Percentiles rank a stretch among this genome's conserved stretches.
Evolutionary conservation across 2,329 filamentous ascomycete species (phyloP).

Genomic region (Cladosporium sp.): DNA sequence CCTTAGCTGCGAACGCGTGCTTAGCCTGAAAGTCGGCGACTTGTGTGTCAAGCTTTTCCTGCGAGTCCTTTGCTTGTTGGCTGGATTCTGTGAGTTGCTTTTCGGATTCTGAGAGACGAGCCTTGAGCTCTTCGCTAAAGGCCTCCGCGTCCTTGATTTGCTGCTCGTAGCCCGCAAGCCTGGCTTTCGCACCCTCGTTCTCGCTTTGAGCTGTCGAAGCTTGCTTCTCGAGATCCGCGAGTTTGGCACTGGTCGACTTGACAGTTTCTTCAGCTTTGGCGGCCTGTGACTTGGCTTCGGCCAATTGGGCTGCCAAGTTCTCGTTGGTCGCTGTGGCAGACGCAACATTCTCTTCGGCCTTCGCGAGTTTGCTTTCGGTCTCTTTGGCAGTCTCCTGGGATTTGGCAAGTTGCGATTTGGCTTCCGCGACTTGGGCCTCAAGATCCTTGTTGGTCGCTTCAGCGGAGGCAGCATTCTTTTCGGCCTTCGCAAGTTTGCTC

Average conservation of each 20-base stretch:
- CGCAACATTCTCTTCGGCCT: background rate
- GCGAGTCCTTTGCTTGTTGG: background rate
- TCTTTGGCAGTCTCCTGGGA: background rate
- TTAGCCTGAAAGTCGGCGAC: conserved; percentile 9
- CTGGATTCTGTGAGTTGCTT: background rate
- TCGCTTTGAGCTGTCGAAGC: background rate
- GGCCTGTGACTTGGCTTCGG: background rate
- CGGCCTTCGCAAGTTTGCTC: background rate
- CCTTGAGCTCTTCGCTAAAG: background rate
- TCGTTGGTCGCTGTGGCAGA: background rate
- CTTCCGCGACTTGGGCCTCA: background rate
- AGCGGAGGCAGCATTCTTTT: background rate
- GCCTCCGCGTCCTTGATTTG: background rate
- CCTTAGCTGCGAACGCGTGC: background rate
- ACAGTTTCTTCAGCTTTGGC: background rate
- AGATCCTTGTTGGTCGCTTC: background rate
- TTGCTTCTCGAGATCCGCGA: background rate
- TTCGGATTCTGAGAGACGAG: background rate
- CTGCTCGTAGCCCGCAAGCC: background rate
- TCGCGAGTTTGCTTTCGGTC: background rate
- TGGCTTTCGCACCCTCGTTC: background rate
- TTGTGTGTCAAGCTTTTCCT: background rate
- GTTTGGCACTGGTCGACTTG: background rate
- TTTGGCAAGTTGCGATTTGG: background rate
- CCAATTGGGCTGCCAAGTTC: background rate